Percentiles rank a stretch among this genome's conserved stretches.
Conservation (phyloP, 257 asterid species). For the Haberlea rhodopensis region DNA sequence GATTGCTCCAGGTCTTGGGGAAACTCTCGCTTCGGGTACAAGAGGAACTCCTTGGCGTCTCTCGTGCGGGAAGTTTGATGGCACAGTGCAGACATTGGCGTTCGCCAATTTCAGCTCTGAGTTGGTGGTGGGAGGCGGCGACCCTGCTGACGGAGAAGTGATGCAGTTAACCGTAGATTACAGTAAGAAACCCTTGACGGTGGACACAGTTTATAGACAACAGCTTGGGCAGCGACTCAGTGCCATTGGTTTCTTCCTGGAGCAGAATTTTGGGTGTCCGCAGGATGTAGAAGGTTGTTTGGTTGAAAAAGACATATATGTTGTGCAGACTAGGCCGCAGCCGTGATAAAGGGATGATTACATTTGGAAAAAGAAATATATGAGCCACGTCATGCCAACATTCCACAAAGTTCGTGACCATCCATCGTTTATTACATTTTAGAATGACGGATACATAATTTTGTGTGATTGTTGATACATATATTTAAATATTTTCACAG, state of each 20-base stretch:
- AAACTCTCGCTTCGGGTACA: slow-evolving; percentile 85
- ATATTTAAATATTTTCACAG: no score
- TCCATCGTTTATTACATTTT: no score
- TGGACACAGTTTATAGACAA: slow-evolving; percentile 56
- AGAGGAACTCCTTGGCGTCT: slow-evolving; percentile 97
- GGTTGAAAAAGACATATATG: slow-evolving; percentile 65
- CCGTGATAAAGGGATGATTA: slow-evolving; percentile 40
- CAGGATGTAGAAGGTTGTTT: slow-evolving; percentile 97
- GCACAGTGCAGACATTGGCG: slow-evolving; percentile 57
- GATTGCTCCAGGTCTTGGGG: slow-evolving; percentile 92
- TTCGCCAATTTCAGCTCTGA: slow-evolving; percentile 74
- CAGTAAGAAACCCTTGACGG: slow-evolving; percentile 63
- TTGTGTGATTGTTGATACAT: neutral
- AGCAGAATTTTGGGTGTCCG: slow-evolving; percentile 71
- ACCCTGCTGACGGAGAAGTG: slow-evolving; percentile 71
- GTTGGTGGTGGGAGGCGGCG: slow-evolving; percentile 51
- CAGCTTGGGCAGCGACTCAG: slow-evolving; percentile 47
- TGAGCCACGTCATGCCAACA: neutral
- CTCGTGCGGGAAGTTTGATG: slow-evolving; percentile 63
- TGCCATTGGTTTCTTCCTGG: slow-evolving; percentile 70
- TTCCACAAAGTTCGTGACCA: neutral
- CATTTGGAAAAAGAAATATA: neutral
- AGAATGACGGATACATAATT: no score
- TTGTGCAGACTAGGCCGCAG: slow-evolving; percentile 92
- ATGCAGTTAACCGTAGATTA: slow-evolving; percentile 64